These are phyloP conservation scores for Canavalia ensiformis DNA, from an alignment of 306 rosid genomes.

Conservation along the genomic window DNA sequence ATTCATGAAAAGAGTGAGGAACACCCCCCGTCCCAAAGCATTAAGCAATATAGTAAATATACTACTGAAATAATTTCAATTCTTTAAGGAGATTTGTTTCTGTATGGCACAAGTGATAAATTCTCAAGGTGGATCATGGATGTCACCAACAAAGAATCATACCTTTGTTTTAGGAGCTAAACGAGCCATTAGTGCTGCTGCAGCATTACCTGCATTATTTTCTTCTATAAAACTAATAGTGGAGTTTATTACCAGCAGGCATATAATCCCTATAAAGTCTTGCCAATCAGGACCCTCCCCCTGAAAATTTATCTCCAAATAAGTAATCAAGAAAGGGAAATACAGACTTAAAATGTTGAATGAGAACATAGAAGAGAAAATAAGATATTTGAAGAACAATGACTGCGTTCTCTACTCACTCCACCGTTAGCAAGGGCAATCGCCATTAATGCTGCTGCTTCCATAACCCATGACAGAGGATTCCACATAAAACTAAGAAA, in stretches of 20 bases:
- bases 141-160: slow-evolving; percentile 21
- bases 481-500: slow-evolving; percentile 93
- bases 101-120: slow-evolving; percentile 18
- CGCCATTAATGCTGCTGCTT: slow-evolving; percentile 95
- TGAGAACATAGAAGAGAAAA: not conserved
- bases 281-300: slow-evolving; percentile 95
- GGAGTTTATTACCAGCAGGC: slow-evolving; percentile 78
- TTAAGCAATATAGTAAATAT: not conserved
- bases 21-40: not conserved
- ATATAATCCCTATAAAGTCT: slow-evolving; percentile 84
- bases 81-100: slow-evolving; percentile 25
- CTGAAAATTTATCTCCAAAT: slow-evolving; percentile 57
- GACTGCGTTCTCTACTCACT: slow-evolving; percentile 58
- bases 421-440: slow-evolving; percentile 90
- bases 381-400: not conserved
- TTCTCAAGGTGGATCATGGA: not conserved
- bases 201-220: slow-evolving; percentile 91
- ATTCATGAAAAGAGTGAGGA: not conserved
- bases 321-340: slow-evolving; percentile 33
- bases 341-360: slow-evolving; percentile 13
- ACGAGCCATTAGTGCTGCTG: slow-evolving; percentile 83
- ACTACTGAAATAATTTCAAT: not conserved
- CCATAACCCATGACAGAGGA: slow-evolving; percentile 97
- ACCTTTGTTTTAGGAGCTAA: slow-evolving; percentile 90
- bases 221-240: slow-evolving; percentile 94